Conservation (phyloP, 2,329 filamentous ascomycete species). For the Apiospora pterosperma region DNA sequence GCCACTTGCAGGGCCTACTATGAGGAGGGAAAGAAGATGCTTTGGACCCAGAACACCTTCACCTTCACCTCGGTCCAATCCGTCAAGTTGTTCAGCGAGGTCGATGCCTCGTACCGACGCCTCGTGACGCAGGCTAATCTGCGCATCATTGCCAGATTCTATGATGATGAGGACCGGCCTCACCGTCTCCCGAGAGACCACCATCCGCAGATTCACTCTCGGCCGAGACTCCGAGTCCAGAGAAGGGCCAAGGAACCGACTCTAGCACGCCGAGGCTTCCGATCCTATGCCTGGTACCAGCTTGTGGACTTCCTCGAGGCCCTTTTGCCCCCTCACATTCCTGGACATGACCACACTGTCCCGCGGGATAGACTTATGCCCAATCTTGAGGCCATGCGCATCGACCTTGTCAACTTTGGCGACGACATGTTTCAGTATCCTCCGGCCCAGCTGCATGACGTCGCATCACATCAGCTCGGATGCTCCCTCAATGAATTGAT, state of each 20-base stretch:
- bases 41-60: constrained; percentile 53
- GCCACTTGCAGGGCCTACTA: constrained; percentile 48
- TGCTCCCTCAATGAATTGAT: constrained; percentile 51
- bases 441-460: constrained; percentile 45
- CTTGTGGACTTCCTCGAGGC: constrained; percentile 50
- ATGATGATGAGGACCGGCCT: constrained; percentile 43
- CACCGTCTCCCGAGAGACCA: constrained; percentile 40
- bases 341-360: constrained; percentile 24
- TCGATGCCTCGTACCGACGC: constrained; percentile 39
- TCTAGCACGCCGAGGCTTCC: constrained; percentile 48
- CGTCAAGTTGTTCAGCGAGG: constrained; percentile 45
- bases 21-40: constrained; percentile 43
- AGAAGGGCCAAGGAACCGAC: constrained; percentile 41
- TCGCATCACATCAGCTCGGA: constrained; percentile 51
- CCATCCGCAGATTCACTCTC: constrained; percentile 39
- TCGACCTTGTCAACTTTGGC: constrained; percentile 54
- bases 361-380: constrained; percentile 41
- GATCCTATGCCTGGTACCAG: constrained; percentile 53
- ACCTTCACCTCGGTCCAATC: constrained; percentile 51
- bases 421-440: constrained; percentile 42
- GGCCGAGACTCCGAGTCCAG: constrained; percentile 38
- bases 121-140: constrained; percentile 44
- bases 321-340: constrained; percentile 48
- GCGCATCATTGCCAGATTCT: constrained; percentile 53
- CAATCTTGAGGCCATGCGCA: constrained; percentile 41